Evolutionary conservation across 1,284 basidiomycete species (phyloP), one percentile per base, ranked within the genome.

Genomic region (Moniliophthora roreri): DNA sequence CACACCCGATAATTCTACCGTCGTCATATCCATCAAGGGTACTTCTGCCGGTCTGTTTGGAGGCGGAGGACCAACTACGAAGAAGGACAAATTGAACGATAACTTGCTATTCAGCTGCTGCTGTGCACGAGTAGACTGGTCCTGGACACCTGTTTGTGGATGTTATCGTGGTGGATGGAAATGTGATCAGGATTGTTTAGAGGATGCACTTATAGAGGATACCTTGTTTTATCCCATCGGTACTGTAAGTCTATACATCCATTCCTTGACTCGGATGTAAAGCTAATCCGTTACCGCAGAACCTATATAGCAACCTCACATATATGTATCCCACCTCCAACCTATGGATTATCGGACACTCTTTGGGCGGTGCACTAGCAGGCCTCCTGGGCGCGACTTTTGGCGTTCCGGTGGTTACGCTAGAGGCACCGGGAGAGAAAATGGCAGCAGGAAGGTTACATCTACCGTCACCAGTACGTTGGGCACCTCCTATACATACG

Each of bases 71-170:
- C 87, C 92, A 13, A 98, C 96, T 11, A 78, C 82, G 1, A 87
- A 85, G 73, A 95, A 95, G 63, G 95, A 98, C 76, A 97, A 93
- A 72, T 69, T 90, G 48, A 98, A 98, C 69, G 95, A 98, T 70
- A 98, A 98, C 62, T 69, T 99, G n/a, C 74, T 98, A 51, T 99
- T 98, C 72, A 90, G 94, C 51, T 99, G 96, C 71, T 99, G 96
- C 72, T 99, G 96, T 69, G 97, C 97, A 0, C 78, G 85, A 16
- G 84, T 99, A 21, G 93, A 93, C 66, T 97, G 93, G 85, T 87
- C 91, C 4, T 99, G 96, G 96, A 85, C 89, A 39, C 84, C 94
- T 0, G 96, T 98, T 4, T 99, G 97, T 69, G 91, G 87, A 55
- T 99, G 96, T 69, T 91, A 91, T 69, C 77, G 85, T 2, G 85